Base-by-base conservation (phyloP, 148 eudicot species). In the Pouteria glomerata region DNA sequence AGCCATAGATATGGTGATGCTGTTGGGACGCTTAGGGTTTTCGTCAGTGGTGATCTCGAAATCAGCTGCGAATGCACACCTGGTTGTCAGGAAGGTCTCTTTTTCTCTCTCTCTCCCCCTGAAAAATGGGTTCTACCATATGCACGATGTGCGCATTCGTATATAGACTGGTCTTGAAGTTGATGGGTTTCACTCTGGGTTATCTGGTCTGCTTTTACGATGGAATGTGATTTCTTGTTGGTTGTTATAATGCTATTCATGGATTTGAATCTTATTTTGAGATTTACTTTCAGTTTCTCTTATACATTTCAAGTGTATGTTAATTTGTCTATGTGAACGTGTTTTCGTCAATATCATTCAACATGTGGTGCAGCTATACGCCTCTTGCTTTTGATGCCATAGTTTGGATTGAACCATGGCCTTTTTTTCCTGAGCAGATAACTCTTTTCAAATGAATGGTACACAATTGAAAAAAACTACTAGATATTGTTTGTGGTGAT, bases 21-120 rank as follows among this genome's bases (percentile, higher is more conserved):
- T 55, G 89, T 88, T 52, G 91, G 90, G 5, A 80, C 60, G 53
- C 90, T 90, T 84, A 86, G 87, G 85, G 92, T 88, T 81, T 91
- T 78, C 51, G 18, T 59, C 24, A 73, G 63, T 70, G 93, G 97
- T 51, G 80, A 76, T 68, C 86, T 91, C 39, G 79, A 79, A 68
- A 82, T 91, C 84, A 69, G 76, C 44, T 91, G 97, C 72, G 88
- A 85, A 31, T 91, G 97, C 73, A 85, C 78, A 37, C 86, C 89
- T 73, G 88, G 84, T 62, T 91, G 97, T 53, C 65, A 78, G 18
- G 82, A 86, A 85, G 97, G 97, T 91, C 74, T 59, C 53, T 73
- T 37, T 70, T 56, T 57, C 61, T 55, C 65, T 66, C 41, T 55
- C 39, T 57, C 71, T 53, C 70, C 55, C 52, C 30, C 42, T 53